Base-by-base conservation (phyloP, 331 rosid species). In the Quercus lobata region DNA sequence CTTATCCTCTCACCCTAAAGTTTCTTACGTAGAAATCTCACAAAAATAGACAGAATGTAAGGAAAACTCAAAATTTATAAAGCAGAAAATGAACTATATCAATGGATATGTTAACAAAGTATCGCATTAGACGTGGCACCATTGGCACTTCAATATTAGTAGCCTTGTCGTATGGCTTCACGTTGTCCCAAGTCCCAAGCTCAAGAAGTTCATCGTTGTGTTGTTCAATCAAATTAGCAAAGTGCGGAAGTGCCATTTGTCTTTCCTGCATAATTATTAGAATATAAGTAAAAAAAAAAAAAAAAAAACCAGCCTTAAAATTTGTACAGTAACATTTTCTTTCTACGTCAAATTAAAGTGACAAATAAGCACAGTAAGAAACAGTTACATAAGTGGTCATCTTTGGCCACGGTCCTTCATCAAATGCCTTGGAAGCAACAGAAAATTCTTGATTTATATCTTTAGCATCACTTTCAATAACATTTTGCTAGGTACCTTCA, bases 141-240 rank as follows among this genome's bases (percentile, higher is more conserved):
- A 91, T 88, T 9, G 97, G 97, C 19, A 91, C 34, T 74, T 94
- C 98, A 75, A 86, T 71, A 32, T 88, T 58, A 49, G 87, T 87
- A 57, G 96, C 78, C 61, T 92, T 97, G 81, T 89, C 96, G 71
- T 83, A 94, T 46, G 98, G 91, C 87, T 94, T 94, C 82, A 96
- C 98, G 69, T 88, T 94, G 79, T 94, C 97, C 98, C 96, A 94
- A 29, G 94, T 88, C 91, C 89, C 98, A 35, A 94, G 98, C 62
- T 88, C 76, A 3, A 97, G 91, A 57, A 94, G 34, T 78, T 90
- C 93, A 63, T 94, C 97, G 9, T 81, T 87, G 66, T 37, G 46
- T 37, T 37, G 46, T 37, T 37, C 46, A 7, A 37, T 37, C 10
- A 37, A 7, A 37, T 37, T 37, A 2, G 44, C 46, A 37, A 37